A percentile compares a stretch with the other conserved stretches of the same genome.
phyloP scores from a whole-genome alignment of 2,329 filamentous ascomycete species.

The Remersonia thermophila region DNA sequence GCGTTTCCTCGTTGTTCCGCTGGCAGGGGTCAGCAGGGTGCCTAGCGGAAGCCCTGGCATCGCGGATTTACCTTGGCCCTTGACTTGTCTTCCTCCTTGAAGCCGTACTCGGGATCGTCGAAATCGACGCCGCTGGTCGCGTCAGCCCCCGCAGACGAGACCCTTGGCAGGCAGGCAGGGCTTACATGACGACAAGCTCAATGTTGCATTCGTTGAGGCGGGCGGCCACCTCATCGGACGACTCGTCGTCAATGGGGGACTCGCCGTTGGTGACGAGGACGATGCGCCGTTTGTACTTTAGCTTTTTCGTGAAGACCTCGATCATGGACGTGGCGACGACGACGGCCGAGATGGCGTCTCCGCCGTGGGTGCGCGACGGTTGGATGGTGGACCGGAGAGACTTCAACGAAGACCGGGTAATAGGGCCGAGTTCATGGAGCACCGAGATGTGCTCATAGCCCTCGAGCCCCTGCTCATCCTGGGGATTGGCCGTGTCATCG shows the following conservation, averaged over 20 bases:
- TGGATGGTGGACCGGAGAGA: constrained; percentile 50
- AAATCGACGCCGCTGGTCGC: constrained; percentile 70
- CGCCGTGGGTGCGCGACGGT: constrained; percentile 53
- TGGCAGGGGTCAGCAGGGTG: constrained; percentile 22
- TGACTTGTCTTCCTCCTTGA: constrained; percentile 82
- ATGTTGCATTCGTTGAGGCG: constrained; percentile 69
- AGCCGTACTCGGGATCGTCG: constrained; percentile 78
- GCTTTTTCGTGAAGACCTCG: constrained; percentile 60
- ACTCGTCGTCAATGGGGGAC: constrained; percentile 59
- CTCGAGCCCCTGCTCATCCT: constrained; percentile 51
- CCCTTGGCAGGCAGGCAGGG: constrained; percentile 12
- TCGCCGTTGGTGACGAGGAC: constrained; percentile 75
- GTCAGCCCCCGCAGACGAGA: constrained; percentile 2
- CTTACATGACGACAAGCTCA: constrained; percentile 66
- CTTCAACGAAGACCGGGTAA: constrained; percentile 56
- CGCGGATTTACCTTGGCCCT: constrained; percentile 43
- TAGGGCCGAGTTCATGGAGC: constrained; percentile 52
- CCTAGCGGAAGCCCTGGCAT: not conserved
- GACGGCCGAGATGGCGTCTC: constrained; percentile 80
- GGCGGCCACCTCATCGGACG: constrained; percentile 53
- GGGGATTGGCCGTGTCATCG: constrained; percentile 58
- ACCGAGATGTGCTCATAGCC: constrained; percentile 75
- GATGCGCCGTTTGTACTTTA: constrained; percentile 72
- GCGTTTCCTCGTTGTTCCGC: constrained; percentile 58
- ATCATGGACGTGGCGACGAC: constrained; percentile 85